Evolutionary conservation across 2,329 filamentous ascomycete genomes (phyloP).

Genomic region (Helotiales sp.): DNA sequence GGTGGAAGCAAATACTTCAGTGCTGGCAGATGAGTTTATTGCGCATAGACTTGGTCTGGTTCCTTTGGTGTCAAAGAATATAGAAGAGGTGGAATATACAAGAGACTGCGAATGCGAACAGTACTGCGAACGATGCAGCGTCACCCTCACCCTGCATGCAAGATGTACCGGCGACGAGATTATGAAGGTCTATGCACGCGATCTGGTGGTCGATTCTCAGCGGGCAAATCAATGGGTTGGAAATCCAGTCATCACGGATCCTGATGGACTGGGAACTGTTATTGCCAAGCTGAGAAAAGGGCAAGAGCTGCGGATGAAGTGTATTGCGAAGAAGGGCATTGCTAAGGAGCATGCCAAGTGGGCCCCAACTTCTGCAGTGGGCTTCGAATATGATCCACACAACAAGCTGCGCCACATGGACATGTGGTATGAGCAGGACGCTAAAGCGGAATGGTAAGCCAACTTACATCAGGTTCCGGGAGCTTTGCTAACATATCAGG

Average conservation of each 20-base stretch:
- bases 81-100: constrained; percentile 80
- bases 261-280: constrained; percentile 76
- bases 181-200: constrained; percentile 92
- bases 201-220: constrained; percentile 72
- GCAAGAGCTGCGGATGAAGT: constrained; percentile 87
- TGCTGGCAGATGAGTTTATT: constrained; percentile 94
- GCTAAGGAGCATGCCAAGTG: constrained; percentile 99
- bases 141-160: constrained; percentile 81
- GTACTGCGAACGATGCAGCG: constrained; percentile 89
- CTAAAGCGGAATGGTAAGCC: constrained; percentile 79
- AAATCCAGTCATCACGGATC: constrained; percentile 79
- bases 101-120: constrained; percentile 97
- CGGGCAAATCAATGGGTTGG: constrained; percentile 75
- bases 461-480: not conserved
- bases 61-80: constrained; percentile 80
- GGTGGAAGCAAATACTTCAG: constrained; percentile 90
- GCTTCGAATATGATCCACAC: constrained; percentile 97
- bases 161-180: constrained; percentile 83
- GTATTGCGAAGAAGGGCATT: constrained; percentile 96
- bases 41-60: constrained; percentile 89
- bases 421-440: constrained; percentile 90
- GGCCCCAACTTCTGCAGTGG: constrained; percentile 88
- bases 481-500: constrained; percentile 46
- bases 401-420: constrained; percentile 93
- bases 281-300: constrained; percentile 89